Evolutionary conservation across 768 basidiomycete species (phyloP).

Genomic region (Gymnopilus dilepis): DNA sequence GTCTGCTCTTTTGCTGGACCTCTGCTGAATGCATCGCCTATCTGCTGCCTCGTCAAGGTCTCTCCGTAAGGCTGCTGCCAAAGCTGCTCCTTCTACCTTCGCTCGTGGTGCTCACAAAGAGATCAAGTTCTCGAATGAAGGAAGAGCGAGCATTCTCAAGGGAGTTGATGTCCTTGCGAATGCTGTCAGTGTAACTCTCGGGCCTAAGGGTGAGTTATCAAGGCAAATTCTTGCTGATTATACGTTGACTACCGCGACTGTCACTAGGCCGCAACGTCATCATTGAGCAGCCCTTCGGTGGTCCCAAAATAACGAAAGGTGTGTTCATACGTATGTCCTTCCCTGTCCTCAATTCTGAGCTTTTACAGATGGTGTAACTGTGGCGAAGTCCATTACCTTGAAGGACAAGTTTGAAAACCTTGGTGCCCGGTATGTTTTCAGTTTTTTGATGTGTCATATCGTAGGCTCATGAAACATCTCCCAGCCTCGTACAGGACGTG

Average conservation of each 20-base stretch:
- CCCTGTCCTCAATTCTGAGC: not conserved
- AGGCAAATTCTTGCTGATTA: too few species aligned
- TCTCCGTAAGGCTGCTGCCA: conserved; percentile 69
- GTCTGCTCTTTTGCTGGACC: not conserved
- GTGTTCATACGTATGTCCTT: conserved; percentile 21
- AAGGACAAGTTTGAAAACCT: conserved; percentile 99
- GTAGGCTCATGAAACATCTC: not conserved
- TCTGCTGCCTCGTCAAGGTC: conserved; percentile 68
- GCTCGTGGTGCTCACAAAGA: conserved; percentile 90
- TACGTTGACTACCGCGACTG: conserved; percentile 14
- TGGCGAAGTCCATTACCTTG: conserved; percentile 92
- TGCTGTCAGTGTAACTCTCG: conserved; percentile 94
- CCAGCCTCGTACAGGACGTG: conserved; percentile 91
- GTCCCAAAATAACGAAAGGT: conserved; percentile 97
- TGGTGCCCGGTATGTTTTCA: conserved; percentile 82
- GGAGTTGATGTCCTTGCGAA: conserved; percentile 98
- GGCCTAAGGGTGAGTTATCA: conserved; percentile 89
- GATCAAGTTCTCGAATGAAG: conserved; percentile 95
- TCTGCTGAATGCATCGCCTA: conserved; percentile 69
- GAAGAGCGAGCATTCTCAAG: conserved; percentile 89
- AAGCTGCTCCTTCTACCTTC: conserved; percentile 55
- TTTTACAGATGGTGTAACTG: conserved; percentile 90
- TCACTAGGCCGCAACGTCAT: conserved; percentile 91
- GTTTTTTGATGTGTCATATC: not conserved
- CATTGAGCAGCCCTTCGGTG: conserved; percentile 91